Evolutionary conservation across 2,329 filamentous ascomycete genomes (phyloP).

Genomic region (Hymenoscyphus scutula): DNA sequence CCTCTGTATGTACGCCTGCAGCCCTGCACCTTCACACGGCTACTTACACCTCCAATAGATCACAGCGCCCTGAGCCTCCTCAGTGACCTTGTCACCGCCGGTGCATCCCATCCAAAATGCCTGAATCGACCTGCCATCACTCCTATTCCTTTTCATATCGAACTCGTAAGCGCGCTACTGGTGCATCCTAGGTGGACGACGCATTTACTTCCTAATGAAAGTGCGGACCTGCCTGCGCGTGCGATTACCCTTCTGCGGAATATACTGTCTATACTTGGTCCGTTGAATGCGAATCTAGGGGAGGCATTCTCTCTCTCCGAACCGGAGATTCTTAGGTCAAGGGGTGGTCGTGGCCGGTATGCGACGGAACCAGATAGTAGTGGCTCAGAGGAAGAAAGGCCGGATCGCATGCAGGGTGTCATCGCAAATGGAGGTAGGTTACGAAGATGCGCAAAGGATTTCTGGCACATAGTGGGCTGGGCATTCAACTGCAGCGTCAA

Average conservation of each 20-base stretch:
- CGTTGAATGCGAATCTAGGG: conserved; percentile 66
- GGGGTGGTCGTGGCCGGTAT: conserved; percentile 31
- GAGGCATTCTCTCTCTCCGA: conserved; percentile 67
- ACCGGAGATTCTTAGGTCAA: conserved; percentile 27
- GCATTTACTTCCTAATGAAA: conserved; percentile 60
- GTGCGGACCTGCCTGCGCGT: conserved; percentile 60
- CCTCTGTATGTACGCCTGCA: conserved; percentile 27
- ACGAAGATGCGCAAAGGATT: conserved; percentile 76
- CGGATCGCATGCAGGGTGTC: conserved; percentile 53
- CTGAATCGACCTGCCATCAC: conserved; percentile 51
- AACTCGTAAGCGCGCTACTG: conserved; percentile 76
- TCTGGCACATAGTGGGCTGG: conserved; percentile 90
- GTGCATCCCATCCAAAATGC: conserved; percentile 40
- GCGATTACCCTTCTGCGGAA: conserved; percentile 70
- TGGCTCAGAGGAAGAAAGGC: conserved; percentile 44
- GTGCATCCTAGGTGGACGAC: conserved; percentile 80
- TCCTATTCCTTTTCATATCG: conserved; percentile 70
- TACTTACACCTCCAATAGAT: conserved; percentile 40
- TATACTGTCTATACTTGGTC: conserved; percentile 63
- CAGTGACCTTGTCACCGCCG: conserved; percentile 58
- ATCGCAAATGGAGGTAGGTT: conserved; percentile 65
- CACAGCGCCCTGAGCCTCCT: conserved; percentile 62
- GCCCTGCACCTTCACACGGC: background rate
- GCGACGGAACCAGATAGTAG: conserved; percentile 35
- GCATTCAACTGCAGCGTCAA: conserved; percentile 82